Evolutionary conservation across 352 stramenopile species (phyloP).

Genomic region (Plasmopara viticola): DNA sequence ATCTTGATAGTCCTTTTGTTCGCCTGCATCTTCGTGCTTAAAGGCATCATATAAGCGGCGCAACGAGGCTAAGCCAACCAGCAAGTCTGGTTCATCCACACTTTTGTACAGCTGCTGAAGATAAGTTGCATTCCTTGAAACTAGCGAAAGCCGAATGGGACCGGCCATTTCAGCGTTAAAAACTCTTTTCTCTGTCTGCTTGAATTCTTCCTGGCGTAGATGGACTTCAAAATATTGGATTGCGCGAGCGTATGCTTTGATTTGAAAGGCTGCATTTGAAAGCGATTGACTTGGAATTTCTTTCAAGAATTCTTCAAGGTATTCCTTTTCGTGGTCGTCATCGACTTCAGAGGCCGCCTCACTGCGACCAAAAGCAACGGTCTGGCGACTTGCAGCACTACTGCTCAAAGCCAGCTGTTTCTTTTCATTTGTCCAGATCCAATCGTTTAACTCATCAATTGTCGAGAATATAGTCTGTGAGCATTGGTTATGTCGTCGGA

Average conservation of each 20-base stretch:
- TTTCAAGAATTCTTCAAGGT: constrained; percentile 72
- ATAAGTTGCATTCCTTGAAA: constrained; percentile 61
- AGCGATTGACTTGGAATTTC: constrained; percentile 55
- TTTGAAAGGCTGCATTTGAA: constrained; percentile 63
- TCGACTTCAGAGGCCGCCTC: constrained; percentile 50
- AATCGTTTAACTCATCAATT: constrained; percentile 85
- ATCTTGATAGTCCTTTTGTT: constrained; percentile 20
- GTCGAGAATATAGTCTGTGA: constrained; percentile 81
- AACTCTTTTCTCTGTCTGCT: constrained; percentile 13
- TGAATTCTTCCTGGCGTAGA: constrained; percentile 47
- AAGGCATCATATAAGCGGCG: constrained; percentile 45
- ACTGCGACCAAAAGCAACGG: constrained; percentile 30
- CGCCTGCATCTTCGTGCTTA: constrained; percentile 24
- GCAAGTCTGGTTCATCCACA: constrained; percentile 61
- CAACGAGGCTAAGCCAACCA: constrained; percentile 53
- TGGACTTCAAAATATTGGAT: constrained; percentile 76
- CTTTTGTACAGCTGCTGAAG: constrained; percentile 74
- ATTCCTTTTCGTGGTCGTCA: constrained; percentile 72
- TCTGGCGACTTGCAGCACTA: constrained; percentile 39
- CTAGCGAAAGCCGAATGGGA: constrained; percentile 38
- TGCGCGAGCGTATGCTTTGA: constrained; percentile 61
- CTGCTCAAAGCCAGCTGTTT: constrained; percentile 59
- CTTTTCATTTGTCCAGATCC: constrained; percentile 82
- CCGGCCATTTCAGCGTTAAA: constrained; percentile 15
- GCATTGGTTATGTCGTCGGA: constrained; percentile 79